Evolutionary conservation across 1,284 basidiomycete genomes (phyloP).

Genomic region (Cutaneotrichosporon cavernicola): DNA sequence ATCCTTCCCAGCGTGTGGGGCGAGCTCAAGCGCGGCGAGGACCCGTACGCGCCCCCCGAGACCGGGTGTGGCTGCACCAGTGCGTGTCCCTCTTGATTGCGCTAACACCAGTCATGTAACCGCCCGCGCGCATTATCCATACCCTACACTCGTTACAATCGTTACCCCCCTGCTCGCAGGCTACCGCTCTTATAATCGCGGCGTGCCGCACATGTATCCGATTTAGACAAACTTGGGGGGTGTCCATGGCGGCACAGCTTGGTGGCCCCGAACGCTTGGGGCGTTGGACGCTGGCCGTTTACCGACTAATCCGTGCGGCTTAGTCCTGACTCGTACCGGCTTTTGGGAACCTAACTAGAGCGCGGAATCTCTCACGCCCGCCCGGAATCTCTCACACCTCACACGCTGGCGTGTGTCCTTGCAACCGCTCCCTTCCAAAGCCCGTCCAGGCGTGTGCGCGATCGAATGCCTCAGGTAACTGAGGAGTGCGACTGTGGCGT

Average conservation of each 20-base stretch:
- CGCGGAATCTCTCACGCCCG: background rate
- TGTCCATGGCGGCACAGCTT: background rate
- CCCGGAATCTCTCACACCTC: background rate
- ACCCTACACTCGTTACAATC: constrained; percentile 8
- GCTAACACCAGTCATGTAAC: constrained; percentile 12
- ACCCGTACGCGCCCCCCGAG: constrained; percentile 79
- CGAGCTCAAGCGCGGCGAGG: constrained; percentile 79
- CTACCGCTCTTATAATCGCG: constrained; percentile 10
- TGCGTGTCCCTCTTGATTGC: background rate
- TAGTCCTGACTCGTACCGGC: background rate
- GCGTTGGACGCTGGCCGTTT: background rate
- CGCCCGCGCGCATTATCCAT: background rate
- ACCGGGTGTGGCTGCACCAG: constrained; percentile 45
- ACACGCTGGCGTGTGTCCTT: background rate
- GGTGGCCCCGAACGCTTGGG: background rate
- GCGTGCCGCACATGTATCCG: constrained; percentile 4
- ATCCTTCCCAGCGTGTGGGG: constrained; percentile 90
- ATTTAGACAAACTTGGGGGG: background rate
- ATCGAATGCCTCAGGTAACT: background rate
- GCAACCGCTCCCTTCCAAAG: background rate
- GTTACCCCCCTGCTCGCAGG: constrained; percentile 4
- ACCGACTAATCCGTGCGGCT: background rate
- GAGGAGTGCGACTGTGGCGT: no score
- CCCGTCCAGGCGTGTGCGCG: background rate
- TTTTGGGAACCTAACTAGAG: background rate